phyloP scores from a whole-genome alignment of 75 land plant genomes.

The Cryptomeria japonica region DNA sequence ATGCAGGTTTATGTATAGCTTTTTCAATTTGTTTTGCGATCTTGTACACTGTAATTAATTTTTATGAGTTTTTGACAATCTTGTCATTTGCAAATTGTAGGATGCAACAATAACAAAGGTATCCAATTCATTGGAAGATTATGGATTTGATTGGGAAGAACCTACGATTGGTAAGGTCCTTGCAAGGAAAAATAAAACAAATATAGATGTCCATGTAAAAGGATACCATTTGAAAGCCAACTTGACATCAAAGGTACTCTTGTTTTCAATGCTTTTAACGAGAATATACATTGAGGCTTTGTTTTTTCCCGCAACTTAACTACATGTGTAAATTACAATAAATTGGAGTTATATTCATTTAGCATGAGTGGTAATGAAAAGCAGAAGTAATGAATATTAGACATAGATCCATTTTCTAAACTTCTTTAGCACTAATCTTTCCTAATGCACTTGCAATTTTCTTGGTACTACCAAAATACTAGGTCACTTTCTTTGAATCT shows the following conservation, averaged over 20 bases:
- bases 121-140: constrained; percentile 11
- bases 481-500: not conserved
- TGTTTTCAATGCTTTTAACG: not conserved
- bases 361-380: not conserved
- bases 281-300: not conserved
- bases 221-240: constrained; percentile 39
- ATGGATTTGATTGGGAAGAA: constrained; percentile 45
- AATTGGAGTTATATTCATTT: not conserved
- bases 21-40: not conserved
- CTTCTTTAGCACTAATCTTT: not conserved
- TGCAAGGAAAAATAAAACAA: constrained; percentile 21
- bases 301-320: not conserved
- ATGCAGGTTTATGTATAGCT: too few relatives aligned
- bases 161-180: constrained; percentile 27
- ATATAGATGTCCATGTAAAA: constrained; percentile 27
- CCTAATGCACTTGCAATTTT: not conserved
- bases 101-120: constrained; percentile 24
- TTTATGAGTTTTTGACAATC: not conserved
- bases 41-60: not conserved
- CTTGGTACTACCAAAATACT: not conserved
- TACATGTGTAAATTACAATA: not conserved
- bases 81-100: constrained; percentile 19
- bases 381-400: not conserved
- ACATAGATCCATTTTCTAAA: not conserved
- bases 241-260: constrained; percentile 27